phyloP scores from a whole-genome alignment of 1,284 basidiomycete genomes.

The Trichosporon sp. region DNA sequence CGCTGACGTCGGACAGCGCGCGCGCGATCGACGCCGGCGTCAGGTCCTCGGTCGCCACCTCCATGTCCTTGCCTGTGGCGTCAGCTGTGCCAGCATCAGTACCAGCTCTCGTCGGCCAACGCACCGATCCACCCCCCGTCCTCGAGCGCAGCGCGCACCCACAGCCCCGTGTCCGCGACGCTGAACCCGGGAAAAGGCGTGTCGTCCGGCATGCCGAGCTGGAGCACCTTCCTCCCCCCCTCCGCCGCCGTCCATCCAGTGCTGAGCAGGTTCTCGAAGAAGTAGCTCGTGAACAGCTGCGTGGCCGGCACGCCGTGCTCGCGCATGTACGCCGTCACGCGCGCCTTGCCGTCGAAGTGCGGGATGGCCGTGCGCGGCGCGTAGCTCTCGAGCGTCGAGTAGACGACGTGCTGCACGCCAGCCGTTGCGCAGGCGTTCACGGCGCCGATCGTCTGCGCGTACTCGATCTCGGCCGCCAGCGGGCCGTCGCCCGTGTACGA shows the following conservation, averaged over 20 bases:
- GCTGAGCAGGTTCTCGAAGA: conserved; percentile 14
- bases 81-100: no score
- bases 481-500: conserved; percentile 16
- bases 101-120: not conserved
- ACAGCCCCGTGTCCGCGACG: conserved; percentile 33
- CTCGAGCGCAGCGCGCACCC: conserved; percentile 29
- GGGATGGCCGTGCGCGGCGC: conserved; percentile 16
- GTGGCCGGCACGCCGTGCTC: conserved; percentile 21
- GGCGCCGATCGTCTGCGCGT: conserved; percentile 13
- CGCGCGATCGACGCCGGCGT: conserved; percentile 9
- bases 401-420: conserved; percentile 18
- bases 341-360: conserved; percentile 34
- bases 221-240: conserved; percentile 15
- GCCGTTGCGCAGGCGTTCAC: conserved; percentile 10
- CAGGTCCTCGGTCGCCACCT: conserved; percentile 12
- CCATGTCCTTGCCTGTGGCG: conserved; percentile 11
- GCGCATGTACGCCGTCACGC: conserved; percentile 30
- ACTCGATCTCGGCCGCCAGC: conserved; percentile 17
- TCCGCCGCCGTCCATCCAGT: conserved; percentile 6
- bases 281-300: conserved; percentile 20
- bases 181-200: conserved; percentile 24
- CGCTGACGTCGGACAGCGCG: conserved; percentile 10
- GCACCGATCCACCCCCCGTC: conserved; percentile 30
- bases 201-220: conserved; percentile 28
- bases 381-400: conserved; percentile 27